Evolutionary conservation across 352 stramenopile genomes (phyloP), one percentile per base, ranked within the genome.

Genomic region (Poterioochromonas sp.): DNA sequence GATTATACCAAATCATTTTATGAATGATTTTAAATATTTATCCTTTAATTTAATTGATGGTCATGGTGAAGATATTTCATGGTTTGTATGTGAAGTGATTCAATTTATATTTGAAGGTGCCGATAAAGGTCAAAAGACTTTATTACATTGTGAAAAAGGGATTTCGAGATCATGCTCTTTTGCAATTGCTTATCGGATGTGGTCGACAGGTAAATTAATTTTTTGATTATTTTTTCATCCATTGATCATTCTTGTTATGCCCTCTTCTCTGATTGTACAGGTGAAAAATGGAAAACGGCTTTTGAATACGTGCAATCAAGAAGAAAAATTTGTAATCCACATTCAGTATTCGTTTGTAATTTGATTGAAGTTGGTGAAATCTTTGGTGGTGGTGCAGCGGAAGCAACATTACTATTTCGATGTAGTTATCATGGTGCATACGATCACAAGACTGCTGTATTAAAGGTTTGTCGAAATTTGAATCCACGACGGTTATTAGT

Each of bases 121-220:
- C 39, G 35, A 49, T 0, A 41, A 34, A 15, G 20, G 39, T 1
- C 51, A 74, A 3, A 83, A 84, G 22, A 84, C 90, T 34, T 51
- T 91, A 0, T 69, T 91, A 8, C 86, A 91, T 49, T 91, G 87
- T 39, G 86, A 91, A 47, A 86, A 90, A 78, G 87, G 87, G 58
- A 79, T 91, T 34, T 91, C 87, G 12, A 83, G 87, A 35, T 90
- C 87, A 0, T 91, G 87, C 68, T 85, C 87, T 0, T 80, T 90
- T 54, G 87, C 83, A 18, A 85, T 90, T 70, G 86, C 87, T 20
- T 89, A 88, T 76, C 68, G 89, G 5, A 91, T 90, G 86, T 76
- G 71, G 71, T 12, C 15, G n/a, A 18, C 47, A 32, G 71, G 39
- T 54, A 54, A 58, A 8, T 71, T 5, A 15, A 29, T 65, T 15